Percentiles rank a stretch among this genome's conserved stretches.
These are phyloP conservation scores for Vigna angularis DNA, from an alignment of 306 rosid genomes.

Conservation along the genomic window DNA sequence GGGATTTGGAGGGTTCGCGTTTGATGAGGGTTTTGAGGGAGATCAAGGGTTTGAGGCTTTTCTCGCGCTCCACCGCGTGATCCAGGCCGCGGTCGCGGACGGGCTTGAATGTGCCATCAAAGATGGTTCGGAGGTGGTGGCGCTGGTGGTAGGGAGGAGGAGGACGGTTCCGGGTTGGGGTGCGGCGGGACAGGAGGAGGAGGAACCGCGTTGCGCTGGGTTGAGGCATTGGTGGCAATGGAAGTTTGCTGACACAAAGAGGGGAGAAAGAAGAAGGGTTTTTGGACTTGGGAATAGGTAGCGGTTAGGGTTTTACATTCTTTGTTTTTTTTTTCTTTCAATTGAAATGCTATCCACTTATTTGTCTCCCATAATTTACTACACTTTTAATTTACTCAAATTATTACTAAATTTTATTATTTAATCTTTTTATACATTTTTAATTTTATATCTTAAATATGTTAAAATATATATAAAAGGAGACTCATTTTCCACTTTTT, in stretches of 20 bases:
- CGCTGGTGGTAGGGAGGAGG: slow-evolving; percentile 17
- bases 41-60: slow-evolving; percentile 61
- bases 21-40: slow-evolving; percentile 66
- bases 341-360: no score
- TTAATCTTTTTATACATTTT: no score
- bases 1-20: slow-evolving; percentile 77
- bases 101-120: slow-evolving; percentile 52
- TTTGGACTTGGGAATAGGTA: neutral
- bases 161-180: neutral
- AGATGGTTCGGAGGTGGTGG: slow-evolving; percentile 50
- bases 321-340: no score
- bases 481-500: no score
- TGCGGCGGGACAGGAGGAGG: slow-evolving; percentile 41
- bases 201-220: slow-evolving; percentile 18
- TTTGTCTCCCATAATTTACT: no score
- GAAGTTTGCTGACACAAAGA: no score
- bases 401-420: no score
- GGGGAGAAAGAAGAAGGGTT: neutral
- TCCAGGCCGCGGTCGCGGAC: slow-evolving; percentile 92
- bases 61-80: slow-evolving; percentile 87
- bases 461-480: no score
- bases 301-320: neutral
- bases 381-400: no score
- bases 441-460: no score
- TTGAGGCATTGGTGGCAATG: neutral